Evolutionary conservation across 2,329 filamentous ascomycete species (phyloP).

Genomic region (Alternaria sp.): DNA sequence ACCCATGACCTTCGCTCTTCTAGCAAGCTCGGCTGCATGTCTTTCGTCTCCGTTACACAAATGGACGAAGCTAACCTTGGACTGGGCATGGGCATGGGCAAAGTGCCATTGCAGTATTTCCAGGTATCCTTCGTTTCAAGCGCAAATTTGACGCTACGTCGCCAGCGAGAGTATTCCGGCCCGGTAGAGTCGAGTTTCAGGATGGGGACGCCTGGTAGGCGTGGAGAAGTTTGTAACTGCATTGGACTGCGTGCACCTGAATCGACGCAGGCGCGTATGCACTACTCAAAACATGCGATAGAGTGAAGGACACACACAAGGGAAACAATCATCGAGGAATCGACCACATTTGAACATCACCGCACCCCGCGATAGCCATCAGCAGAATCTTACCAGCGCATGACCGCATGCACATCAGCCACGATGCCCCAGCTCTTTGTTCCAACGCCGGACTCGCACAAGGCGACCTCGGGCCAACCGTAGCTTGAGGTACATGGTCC

Average conservation of each 20-base stretch:
- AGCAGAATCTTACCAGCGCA: not conserved
- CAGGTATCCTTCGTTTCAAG: slow-evolving; percentile 44
- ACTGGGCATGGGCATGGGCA: slow-evolving; percentile 48
- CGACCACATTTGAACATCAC: slow-evolving; percentile 7
- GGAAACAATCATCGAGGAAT: not conserved
- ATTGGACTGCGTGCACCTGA: slow-evolving; percentile 12
- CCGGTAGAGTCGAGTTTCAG: slow-evolving; percentile 39
- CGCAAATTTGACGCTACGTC: slow-evolving; percentile 41
- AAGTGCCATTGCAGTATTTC: slow-evolving; percentile 45
- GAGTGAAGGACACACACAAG: not conserved
- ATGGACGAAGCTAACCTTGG: slow-evolving; percentile 29
- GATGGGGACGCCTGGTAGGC: slow-evolving; percentile 42
- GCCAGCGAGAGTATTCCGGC: slow-evolving; percentile 46
- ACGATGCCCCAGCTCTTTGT: slow-evolving; percentile 7
- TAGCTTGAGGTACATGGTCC: slow-evolving; percentile 31
- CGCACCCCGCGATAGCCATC: not conserved
- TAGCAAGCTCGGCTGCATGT: slow-evolving; percentile 42
- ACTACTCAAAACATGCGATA: not conserved
- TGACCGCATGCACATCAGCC: slow-evolving; percentile 3
- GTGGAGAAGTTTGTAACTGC: slow-evolving; percentile 34
- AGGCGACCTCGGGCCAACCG: slow-evolving; percentile 1
- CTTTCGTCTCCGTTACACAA: slow-evolving; percentile 26
- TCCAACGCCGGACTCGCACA: slow-evolving; percentile 20
- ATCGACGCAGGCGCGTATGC: not conserved
- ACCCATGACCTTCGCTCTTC: slow-evolving; percentile 48